Evolutionary conservation across 2,329 filamentous ascomycete genomes (phyloP).

Genomic region (Drechslerella coelobrocha): DNA sequence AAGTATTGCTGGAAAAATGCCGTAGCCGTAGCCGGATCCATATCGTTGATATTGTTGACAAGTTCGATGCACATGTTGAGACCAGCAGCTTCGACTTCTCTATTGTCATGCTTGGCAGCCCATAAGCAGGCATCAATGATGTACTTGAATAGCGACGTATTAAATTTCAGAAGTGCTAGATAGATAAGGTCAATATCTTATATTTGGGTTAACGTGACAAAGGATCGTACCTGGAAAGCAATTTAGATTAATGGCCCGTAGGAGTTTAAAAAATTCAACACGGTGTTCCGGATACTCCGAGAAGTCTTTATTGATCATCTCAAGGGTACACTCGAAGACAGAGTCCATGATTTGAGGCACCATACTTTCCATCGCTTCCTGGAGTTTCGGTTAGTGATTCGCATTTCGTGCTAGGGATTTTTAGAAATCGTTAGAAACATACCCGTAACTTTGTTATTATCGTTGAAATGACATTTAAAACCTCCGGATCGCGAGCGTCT

Average conservation of each 20-base stretch:
- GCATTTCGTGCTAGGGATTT: constrained; percentile 61
- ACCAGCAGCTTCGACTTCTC: constrained; percentile 93
- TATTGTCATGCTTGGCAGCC: constrained; percentile 99
- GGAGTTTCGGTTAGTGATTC: constrained; percentile 54
- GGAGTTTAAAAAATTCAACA: constrained; percentile 98
- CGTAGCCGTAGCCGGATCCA: constrained; percentile 82
- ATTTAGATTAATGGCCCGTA: constrained; percentile 93
- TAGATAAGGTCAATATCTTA: too few species aligned
- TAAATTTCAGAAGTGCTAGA: constrained; percentile 81
- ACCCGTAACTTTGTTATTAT: constrained; percentile 96
- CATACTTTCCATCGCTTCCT: constrained; percentile 89
- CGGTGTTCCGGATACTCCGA: constrained; percentile 98
- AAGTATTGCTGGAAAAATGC: constrained; percentile 99
- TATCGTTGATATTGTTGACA: constrained; percentile 95
- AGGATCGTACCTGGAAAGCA: constrained; percentile 87
- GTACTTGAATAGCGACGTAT: constrained; percentile 97
- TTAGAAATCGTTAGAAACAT: constrained; percentile 62
- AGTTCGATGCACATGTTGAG: constrained; percentile 98
- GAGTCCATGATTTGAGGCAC: constrained; percentile 97
- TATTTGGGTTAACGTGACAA: too few species aligned
- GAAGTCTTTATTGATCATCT: constrained; percentile 99
- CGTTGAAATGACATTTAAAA: constrained; percentile 95
- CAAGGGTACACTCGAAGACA: constrained; percentile 95
- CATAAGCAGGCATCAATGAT: constrained; percentile 99
- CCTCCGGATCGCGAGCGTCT: constrained; percentile 93